phyloP scores from a whole-genome alignment of 179 eudicot genomes.

The Nepenthes alata region DNA sequence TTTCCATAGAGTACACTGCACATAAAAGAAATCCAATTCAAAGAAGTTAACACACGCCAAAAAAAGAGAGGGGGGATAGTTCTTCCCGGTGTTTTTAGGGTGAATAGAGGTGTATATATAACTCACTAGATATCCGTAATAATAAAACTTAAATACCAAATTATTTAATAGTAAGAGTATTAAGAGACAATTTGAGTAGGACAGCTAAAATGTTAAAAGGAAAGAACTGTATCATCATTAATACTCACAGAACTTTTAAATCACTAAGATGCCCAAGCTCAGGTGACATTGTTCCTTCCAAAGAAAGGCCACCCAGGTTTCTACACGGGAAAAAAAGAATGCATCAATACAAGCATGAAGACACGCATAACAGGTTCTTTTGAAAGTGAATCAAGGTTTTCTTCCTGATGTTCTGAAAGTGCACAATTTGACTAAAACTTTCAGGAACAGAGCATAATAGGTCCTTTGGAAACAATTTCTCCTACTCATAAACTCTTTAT shows the following conservation, averaged over 20 bases:
- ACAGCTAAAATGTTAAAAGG: neutral
- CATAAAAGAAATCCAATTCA: conserved; percentile 9
- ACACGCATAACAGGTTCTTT: too few species aligned
- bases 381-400: too few species aligned
- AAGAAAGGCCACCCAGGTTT: conserved; percentile 48
- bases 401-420: too few species aligned
- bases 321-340: conserved; percentile 21
- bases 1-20: conserved; percentile 56
- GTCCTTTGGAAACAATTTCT: too few species aligned
- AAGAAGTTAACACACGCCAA: neutral
- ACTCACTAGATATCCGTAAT: too few species aligned
- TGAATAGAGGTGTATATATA: too few species aligned
- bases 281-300: conserved; percentile 56
- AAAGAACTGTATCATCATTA: neutral
- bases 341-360: neutral
- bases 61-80: neutral
- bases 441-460: too few species aligned
- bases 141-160: too few species aligned
- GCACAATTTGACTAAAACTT: too few species aligned
- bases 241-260: conserved; percentile 71
- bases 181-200: neutral
- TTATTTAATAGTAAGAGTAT: too few species aligned
- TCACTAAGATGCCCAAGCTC: conserved; percentile 55
- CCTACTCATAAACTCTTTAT: too few species aligned
- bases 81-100: too few species aligned